Evolutionary conservation across 257 asterid species (phyloP).

Genomic region (Nicotiana tomentosiformis): DNA sequence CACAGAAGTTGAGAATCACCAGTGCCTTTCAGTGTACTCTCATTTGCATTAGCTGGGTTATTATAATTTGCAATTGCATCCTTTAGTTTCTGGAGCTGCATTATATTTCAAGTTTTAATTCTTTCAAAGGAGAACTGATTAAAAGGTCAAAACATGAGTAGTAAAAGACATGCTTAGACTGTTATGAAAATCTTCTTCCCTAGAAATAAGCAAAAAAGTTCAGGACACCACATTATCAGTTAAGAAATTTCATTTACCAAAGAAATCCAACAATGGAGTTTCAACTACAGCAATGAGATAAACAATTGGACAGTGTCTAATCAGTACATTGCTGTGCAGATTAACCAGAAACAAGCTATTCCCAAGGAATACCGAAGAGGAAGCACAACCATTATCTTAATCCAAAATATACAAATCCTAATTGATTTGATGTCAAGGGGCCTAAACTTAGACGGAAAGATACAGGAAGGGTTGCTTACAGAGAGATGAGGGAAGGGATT

Average conservation of each 20-base stretch:
- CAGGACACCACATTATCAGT: neutral
- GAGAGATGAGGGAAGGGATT: neutral
- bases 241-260: neutral
- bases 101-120: neutral
- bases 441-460: neutral
- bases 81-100: constrained; percentile 64
- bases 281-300: neutral
- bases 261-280: neutral
- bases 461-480: neutral
- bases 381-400: neutral
- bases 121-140: neutral
- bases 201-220: neutral
- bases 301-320: neutral
- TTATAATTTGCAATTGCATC: constrained; percentile 50
- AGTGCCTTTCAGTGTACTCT: constrained; percentile 13
- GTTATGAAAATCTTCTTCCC: neutral
- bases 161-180: neutral
- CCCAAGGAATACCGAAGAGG: neutral
- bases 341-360: neutral
- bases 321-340: neutral
- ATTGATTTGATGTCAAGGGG: neutral
- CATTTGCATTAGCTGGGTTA: constrained; percentile 19
- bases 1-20: constrained; percentile 21
- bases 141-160: neutral
- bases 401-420: neutral